phyloP scores from a whole-genome alignment of 1,284 basidiomycete genomes.

The Tremellales sp. region DNA sequence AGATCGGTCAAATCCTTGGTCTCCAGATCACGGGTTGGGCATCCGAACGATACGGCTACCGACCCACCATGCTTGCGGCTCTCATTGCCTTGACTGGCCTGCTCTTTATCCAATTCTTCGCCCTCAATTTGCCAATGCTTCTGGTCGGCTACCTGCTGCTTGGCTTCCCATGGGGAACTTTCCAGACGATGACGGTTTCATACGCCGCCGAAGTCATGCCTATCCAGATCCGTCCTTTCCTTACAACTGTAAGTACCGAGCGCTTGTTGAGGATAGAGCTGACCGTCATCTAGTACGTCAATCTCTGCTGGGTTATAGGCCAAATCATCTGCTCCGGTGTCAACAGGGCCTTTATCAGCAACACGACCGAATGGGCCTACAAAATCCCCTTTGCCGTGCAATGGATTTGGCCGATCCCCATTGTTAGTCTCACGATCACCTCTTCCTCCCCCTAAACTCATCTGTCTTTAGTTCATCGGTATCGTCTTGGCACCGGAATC shows the following conservation, averaged over 20 bases:
- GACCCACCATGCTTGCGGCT: constrained; percentile 34
- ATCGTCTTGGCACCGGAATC: constrained; percentile 38
- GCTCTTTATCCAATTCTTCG: constrained; percentile 49
- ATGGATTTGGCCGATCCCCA: constrained; percentile 43
- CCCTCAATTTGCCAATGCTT: constrained; percentile 35
- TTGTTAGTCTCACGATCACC: constrained; percentile 33
- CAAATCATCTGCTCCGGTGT: constrained; percentile 45
- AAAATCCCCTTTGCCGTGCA: constrained; percentile 49
- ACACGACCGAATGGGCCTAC: background rate
- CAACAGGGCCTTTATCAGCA: background rate
- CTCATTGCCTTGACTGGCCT: constrained; percentile 34
- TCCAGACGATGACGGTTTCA: constrained; percentile 24
- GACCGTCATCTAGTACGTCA: too few relatives aligned
- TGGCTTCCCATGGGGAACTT: constrained; percentile 24
- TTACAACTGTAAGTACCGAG: constrained; percentile 47
- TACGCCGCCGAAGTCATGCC: constrained; percentile 46
- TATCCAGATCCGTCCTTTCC: constrained; percentile 40
- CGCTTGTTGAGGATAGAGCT: too few relatives aligned
- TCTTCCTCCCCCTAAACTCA: background rate
- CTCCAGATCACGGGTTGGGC: constrained; percentile 40
- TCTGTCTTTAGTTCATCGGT: constrained; percentile 30
- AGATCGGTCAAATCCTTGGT: constrained; percentile 38
- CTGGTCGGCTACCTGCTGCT: constrained; percentile 44
- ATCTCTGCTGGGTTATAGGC: constrained; percentile 45
- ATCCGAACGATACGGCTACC: constrained; percentile 46